Conservation (phyloP, 768 basidiomycete species). For the Serpula lacrymans region DNA sequence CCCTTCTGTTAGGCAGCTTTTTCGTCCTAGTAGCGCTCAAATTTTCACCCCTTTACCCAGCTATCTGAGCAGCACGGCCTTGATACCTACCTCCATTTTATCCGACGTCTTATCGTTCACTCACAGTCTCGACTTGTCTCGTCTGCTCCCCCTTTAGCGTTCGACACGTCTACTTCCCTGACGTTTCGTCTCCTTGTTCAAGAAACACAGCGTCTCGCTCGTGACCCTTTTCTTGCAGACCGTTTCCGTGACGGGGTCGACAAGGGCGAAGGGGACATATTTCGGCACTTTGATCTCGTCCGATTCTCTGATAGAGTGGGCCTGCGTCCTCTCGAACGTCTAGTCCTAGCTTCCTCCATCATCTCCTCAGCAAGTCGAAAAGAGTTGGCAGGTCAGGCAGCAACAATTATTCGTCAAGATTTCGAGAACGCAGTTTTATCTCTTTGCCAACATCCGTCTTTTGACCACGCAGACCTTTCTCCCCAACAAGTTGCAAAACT, state of each 20-base stretch:
- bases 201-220: conserved; percentile 84
- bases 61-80: conserved; percentile 95
- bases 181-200: conserved; percentile 84
- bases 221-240: conserved; percentile 87
- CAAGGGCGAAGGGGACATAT: conserved; percentile 81
- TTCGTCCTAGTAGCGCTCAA: conserved; percentile 11
- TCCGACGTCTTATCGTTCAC: conserved; percentile 90
- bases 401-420: conserved; percentile 65
- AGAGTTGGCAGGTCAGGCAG: conserved; percentile 58
- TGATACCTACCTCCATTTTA: conserved; percentile 97
- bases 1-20: conserved; percentile 9
- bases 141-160: conserved; percentile 55
- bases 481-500: conserved; percentile 75
- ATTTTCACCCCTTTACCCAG: conserved; percentile 40
- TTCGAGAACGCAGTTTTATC: conserved; percentile 78
- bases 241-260: conserved; percentile 88
- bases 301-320: conserved; percentile 83
- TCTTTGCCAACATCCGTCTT: conserved; percentile 75
- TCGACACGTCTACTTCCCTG: conserved; percentile 73
- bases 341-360: conserved; percentile 75
- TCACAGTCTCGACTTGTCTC: conserved; percentile 70
- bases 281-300: conserved; percentile 78
- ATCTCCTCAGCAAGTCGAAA: conserved; percentile 58
- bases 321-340: conserved; percentile 72
- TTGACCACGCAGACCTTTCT: conserved; percentile 77